Conservation (phyloP, 345 rosid species). For the Aurinia saxatilis region DNA sequence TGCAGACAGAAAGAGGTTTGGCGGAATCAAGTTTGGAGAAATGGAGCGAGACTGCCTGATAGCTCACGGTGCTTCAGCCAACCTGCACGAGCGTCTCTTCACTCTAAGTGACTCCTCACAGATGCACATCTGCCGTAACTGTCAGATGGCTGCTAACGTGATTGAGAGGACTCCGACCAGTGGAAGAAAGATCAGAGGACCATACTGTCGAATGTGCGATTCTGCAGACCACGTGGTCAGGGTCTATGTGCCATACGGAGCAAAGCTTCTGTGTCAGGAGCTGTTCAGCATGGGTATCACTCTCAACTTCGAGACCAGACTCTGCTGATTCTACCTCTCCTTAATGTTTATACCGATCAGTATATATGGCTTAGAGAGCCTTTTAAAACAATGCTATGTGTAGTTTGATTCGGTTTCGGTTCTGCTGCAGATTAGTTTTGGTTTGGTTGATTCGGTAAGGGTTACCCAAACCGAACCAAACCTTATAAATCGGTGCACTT, state of each 20-base stretch:
- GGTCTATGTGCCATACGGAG: conserved; percentile 73
- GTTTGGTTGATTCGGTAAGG: conserved; percentile 1
- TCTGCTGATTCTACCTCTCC: conserved; percentile 32
- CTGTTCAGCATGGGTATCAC: conserved; percentile 79
- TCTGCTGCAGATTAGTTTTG: background rate
- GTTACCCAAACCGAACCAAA: background rate
- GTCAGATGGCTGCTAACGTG: conserved; percentile 54
- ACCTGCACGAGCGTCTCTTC: conserved; percentile 76
- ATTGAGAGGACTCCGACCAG: conserved; percentile 51
- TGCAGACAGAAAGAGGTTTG: conserved; percentile 77
- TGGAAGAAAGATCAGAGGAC: conserved; percentile 73
- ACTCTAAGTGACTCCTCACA: conserved; percentile 71
- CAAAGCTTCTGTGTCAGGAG: conserved; percentile 68
- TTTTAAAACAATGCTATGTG: background rate
- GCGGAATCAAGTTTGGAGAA: conserved; percentile 85
- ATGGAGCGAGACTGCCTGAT: conserved; percentile 92
- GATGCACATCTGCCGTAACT: conserved; percentile 64
- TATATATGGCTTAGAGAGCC: background rate
- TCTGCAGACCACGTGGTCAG: conserved; percentile 55
- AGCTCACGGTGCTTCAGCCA: conserved; percentile 81
- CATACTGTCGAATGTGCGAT: conserved; percentile 59
- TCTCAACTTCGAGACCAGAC: conserved; percentile 51
- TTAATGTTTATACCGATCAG: background rate
- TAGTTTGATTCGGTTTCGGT: background rate
- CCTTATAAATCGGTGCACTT: background rate